Base-by-base conservation (phyloP, 192 early-diverging fungal species). In the Coemansia sp. region DNA sequence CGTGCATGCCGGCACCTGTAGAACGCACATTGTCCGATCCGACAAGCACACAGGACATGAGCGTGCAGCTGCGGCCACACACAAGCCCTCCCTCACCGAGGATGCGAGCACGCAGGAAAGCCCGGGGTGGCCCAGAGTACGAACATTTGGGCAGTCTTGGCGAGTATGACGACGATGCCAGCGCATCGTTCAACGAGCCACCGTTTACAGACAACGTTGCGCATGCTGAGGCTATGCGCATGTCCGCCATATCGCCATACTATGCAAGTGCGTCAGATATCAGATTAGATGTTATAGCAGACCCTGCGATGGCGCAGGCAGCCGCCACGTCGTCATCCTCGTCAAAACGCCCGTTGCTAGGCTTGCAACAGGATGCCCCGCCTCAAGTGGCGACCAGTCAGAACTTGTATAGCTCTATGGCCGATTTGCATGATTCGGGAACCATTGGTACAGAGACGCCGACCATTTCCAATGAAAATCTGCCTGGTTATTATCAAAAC, bases 21-120 rank as follows among this genome's bases (percentile, higher is more conserved):
- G 79, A 82, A 34, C 70, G 79, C 23, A 48, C 79, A 8, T 64
- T 77, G 21, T 76, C 79, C 0, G 73, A 82, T 13, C 58, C 78
- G 7, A 43, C 57, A 18, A 67, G 46, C n/a, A 64, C 51, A 0
- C 79, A 70, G 45, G 39, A 59, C 20, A 42, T 69, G 20, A 34
- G 25, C 12, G 35, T 23, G 21, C 43, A 56, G 12, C 12, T 67
- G 62, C 74, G 79, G 5, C 46, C 65, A 10, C 74, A 82, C 58
- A 74, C 79, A 2, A 77, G 79, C 39, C 79, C 79, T 20, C 74
- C 79, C 16, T 82, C 79, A 18, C 79, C 79, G 18, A 61, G 58
- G 2, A 60, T 74, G 68, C 37, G 57, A 12, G 64, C 70, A 7
- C 57, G 46, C 39, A 66, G 55, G 56, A 63, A 57, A 58, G 48